A percentile compares a stretch with the other conserved stretches of the same genome.
These are phyloP conservation scores for Venturia effusa DNA, from an alignment of 2,329 filamentous ascomycete species.

Conservation along the genomic window DNA sequence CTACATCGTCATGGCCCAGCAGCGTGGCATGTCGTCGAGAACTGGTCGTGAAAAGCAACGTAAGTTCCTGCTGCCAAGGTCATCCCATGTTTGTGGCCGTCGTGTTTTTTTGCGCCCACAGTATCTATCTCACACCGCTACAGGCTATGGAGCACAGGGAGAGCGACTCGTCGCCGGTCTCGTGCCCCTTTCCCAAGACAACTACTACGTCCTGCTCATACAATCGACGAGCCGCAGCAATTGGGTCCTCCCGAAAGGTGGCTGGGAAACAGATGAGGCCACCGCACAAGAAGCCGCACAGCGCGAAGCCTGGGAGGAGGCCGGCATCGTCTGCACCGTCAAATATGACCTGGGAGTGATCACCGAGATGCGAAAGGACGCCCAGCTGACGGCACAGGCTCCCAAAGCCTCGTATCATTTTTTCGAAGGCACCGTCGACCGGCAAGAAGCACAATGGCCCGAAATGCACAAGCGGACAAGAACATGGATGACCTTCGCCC, in stretches of 20 bases:
- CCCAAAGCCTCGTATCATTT: slow-evolving; percentile 73
- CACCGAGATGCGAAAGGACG: slow-evolving; percentile 58
- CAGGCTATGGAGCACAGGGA: slow-evolving; percentile 86
- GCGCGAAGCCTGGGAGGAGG: slow-evolving; percentile 96
- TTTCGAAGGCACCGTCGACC: slow-evolving; percentile 78
- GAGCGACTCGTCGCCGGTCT: slow-evolving; percentile 92
- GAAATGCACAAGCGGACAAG: slow-evolving; percentile 86
- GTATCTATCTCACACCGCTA: slow-evolving; percentile 13
- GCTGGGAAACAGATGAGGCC: slow-evolving; percentile 91
- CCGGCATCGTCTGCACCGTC: slow-evolving; percentile 78
- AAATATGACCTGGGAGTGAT: slow-evolving; percentile 80
- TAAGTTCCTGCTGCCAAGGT: slow-evolving; percentile 28
- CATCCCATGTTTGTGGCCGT: neutral
- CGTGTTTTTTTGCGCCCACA: neutral
- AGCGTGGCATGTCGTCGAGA: slow-evolving; percentile 51
- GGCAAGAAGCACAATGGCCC: slow-evolving; percentile 81
- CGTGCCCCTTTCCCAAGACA: slow-evolving; percentile 79
- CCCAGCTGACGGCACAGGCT: slow-evolving; percentile 43
- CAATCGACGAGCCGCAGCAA: slow-evolving; percentile 83
- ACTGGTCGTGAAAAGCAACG: slow-evolving; percentile 70
- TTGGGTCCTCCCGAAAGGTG: slow-evolving; percentile 96
- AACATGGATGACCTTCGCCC: slow-evolving; percentile 76
- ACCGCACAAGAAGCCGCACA: slow-evolving; percentile 72
- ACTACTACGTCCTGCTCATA: slow-evolving; percentile 80
- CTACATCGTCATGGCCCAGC: slow-evolving; percentile 33